Conservation (phyloP, 75 land plant species). For the Gnetum montanum region DNA sequence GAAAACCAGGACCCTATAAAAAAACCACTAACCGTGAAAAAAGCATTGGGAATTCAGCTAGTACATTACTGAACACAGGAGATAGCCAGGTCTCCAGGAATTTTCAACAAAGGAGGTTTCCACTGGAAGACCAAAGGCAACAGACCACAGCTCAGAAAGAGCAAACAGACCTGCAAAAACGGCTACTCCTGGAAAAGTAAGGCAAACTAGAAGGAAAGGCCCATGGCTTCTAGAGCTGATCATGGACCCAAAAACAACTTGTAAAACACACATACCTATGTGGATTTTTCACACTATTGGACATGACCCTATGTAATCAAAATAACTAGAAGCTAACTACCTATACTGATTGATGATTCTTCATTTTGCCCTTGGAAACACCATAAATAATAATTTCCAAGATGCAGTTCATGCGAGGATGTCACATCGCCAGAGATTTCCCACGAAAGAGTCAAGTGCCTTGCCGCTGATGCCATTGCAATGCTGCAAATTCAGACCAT, state of each 20-base stretch:
- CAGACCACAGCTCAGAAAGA: not conserved
- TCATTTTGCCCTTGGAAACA: not conserved
- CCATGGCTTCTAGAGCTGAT: constrained; percentile 4
- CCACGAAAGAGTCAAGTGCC: constrained; percentile 27
- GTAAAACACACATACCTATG: too few relatives aligned
- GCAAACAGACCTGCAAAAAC: constrained; percentile 7
- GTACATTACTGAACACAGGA: too few relatives aligned
- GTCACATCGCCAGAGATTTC: constrained; percentile 58
- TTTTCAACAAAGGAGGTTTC: not conserved
- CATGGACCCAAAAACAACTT: constrained; percentile 9
- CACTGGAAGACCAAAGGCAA: constrained; percentile 1
- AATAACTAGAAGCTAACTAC: not conserved
- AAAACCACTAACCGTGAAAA: constrained; percentile 7
- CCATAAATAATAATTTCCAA: constrained; percentile 1
- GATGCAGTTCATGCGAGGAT: constrained; percentile 27
- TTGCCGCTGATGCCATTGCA: constrained; percentile 45
- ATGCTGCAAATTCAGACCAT: constrained; percentile 64
- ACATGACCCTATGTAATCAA: too few relatives aligned
- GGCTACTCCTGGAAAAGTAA: constrained; percentile 11
- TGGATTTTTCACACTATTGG: too few relatives aligned
- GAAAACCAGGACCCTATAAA: constrained; percentile 12
- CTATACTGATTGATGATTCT: constrained; percentile 3
- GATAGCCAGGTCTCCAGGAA: constrained; percentile 7
- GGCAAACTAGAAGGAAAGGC: constrained; percentile 6
- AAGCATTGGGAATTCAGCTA: too few relatives aligned